Evolutionary conservation across 768 basidiomycete species (phyloP).

Genomic region (Lenzites betulinus): DNA sequence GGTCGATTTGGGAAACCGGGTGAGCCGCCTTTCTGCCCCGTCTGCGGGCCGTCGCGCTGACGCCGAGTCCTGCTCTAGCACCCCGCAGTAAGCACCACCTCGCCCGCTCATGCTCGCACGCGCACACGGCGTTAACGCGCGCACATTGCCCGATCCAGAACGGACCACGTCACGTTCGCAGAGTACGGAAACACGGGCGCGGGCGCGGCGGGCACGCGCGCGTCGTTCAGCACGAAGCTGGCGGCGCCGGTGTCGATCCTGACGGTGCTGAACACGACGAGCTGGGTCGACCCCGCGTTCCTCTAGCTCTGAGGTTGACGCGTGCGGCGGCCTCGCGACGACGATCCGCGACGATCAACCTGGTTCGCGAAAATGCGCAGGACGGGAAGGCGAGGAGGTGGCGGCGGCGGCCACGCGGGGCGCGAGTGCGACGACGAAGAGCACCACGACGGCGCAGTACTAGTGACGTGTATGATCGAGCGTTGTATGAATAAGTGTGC

Average conservation of each 20-base stretch:
- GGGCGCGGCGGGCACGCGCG: conserved; percentile 24
- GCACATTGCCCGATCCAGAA: conserved; percentile 8
- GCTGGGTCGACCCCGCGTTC: conserved; percentile 26
- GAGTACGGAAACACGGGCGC: conserved; percentile 34
- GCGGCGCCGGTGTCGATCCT: conserved; percentile 23
- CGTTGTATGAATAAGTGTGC: not conserved
- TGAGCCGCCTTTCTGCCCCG: not conserved
- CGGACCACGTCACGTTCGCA: conserved; percentile 34
- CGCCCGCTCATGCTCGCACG: not conserved
- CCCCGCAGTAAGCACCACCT: conserved; percentile 24
- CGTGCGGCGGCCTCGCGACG: too few relatives aligned
- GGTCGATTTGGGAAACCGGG: conserved; percentile 29
- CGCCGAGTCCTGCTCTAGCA: conserved; percentile 1
- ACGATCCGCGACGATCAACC: not conserved
- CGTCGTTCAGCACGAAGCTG: conserved; percentile 32
- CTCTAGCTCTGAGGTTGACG: conserved; percentile 8
- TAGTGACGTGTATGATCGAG: not conserved
- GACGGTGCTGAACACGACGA: conserved; percentile 25
- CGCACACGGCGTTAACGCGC: not conserved
- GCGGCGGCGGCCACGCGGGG: too few relatives aligned
- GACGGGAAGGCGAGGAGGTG: too few relatives aligned
- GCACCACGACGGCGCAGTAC: too few relatives aligned
- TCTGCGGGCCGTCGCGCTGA: not conserved
- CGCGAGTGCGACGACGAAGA: too few relatives aligned
- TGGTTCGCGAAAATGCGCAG: not conserved